These are phyloP conservation scores for Chrysanthemum seticuspe DNA, from an alignment of 129 eudicot genomes.

Conservation along the genomic window DNA sequence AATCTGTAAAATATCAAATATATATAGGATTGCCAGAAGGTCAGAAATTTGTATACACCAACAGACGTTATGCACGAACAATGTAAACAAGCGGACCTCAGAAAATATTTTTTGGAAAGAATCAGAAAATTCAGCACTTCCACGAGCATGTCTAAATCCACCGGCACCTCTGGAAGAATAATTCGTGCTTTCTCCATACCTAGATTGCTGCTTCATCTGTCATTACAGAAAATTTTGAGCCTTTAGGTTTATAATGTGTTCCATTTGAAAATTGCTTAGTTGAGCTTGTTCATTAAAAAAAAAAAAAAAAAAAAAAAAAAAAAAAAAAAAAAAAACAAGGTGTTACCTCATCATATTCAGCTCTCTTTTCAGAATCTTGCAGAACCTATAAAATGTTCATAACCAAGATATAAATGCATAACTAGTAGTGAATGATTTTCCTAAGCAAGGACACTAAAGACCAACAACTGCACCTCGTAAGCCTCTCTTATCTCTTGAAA, in stretches of 20 bases:
- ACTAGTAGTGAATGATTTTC: constrained; percentile 2
- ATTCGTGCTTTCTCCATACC: constrained; percentile 36
- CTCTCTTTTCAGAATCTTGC: constrained; percentile 74
- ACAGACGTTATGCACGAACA: neutral
- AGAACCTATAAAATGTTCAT: constrained; percentile 51
- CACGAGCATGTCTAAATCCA: constrained; percentile 49
- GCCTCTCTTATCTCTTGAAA: constrained; percentile 99
- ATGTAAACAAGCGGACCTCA: constrained; percentile 55
- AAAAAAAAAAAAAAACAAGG: constrained; percentile 17
- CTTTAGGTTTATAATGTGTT: constrained; percentile 10
- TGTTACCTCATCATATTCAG: constrained; percentile 79
- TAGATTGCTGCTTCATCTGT: constrained; percentile 40
- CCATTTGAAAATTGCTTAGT: constrained; percentile 9
- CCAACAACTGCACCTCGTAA: constrained; percentile 64
- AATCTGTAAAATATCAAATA: constrained; percentile 46
- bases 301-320: neutral
- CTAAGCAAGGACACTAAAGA: neutral
- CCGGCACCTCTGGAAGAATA: constrained; percentile 39
- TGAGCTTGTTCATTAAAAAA: neutral
- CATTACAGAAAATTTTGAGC: constrained; percentile 11
- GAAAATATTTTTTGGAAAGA: constrained; percentile 88
- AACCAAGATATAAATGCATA: constrained; percentile 30
- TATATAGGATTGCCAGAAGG: constrained; percentile 4
- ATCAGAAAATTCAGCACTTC: constrained; percentile 58
- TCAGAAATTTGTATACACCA: constrained; percentile 15